Evolutionary conservation across 768 basidiomycete species (phyloP), one percentile per base, ranked within the genome.

Genomic region (Boletus pseudopeckii): DNA sequence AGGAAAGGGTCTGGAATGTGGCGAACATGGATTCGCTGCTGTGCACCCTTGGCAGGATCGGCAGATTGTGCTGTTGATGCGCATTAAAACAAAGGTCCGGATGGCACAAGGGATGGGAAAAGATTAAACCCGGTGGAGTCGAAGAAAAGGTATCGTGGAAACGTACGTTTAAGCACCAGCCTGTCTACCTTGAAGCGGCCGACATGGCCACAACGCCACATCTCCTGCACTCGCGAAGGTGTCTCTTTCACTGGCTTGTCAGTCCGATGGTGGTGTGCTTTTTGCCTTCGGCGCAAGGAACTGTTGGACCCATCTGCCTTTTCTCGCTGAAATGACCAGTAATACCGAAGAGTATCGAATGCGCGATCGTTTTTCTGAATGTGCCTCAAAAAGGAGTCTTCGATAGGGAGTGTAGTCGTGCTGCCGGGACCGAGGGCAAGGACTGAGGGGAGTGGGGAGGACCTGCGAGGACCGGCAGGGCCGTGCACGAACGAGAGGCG

Each of bases 1-100:
- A 72, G 68, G 55, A 73, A 79, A 0, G 77, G 77, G 56, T 80
- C 82, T 24, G 76, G 73, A 50, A 82, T 74, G 53, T 82, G 82
- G 8, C 76, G 75, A 40, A 88, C 73, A 47, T 82, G 81, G 22
- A 91, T 72, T 20, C 89, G 84, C 58, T 90, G 87, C 53, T 87
- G 86, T 9, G 78, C 77, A 14, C 78, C 79, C 66, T 86, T 85
- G 40, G 75, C 67, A 17, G 80, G 73, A 62, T 84, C 80, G 22
- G 75, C 66, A 38, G 74, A 50, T 53, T 60, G 64, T 30, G 65
- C 79, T 79, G 55, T 45, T 34, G 8, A 53, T 39, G 48, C 0
- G 33, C 15, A 50, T 24, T 20, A 15, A 11, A 43, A 50, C 22
- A 26, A 43, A 14, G 11, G 9, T 22, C 37, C 4, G 7, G 17